These are phyloP conservation scores for Puya raimondii DNA, from an alignment of 176 grass and related monocot genomes.

Conservation along the genomic window DNA sequence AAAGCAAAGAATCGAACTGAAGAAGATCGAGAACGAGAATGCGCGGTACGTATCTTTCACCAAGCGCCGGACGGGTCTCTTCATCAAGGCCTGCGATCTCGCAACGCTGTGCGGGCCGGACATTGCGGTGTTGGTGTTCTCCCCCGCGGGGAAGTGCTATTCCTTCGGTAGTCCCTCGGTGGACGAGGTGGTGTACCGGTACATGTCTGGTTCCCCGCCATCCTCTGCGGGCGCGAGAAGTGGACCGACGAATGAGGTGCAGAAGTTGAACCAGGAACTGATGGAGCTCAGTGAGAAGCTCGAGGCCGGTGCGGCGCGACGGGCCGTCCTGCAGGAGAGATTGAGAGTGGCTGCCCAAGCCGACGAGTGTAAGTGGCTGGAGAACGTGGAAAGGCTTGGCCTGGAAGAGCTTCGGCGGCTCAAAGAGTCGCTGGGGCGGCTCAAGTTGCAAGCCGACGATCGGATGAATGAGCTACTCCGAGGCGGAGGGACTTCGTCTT, in stretches of 20 bases:
- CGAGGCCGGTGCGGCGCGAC: not conserved
- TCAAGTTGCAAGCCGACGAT: not conserved
- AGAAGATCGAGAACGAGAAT: not conserved
- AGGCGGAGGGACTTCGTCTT: not conserved
- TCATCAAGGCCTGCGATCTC: not conserved
- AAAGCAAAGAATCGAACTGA: slow-evolving; percentile 1
- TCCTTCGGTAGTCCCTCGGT: not conserved
- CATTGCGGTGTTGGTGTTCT: not conserved
- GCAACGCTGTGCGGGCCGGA: not conserved
- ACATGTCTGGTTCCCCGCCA: not conserved
- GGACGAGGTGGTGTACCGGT: not conserved
- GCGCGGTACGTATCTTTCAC: not conserved
- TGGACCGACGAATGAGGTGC: not conserved
- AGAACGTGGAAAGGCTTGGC: not conserved
- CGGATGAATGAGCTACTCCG: not conserved
- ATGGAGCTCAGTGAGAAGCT: not conserved
- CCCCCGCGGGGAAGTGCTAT: not conserved
- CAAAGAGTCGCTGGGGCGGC: not conserved
- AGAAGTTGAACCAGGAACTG: not conserved
- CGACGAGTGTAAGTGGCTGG: not conserved
- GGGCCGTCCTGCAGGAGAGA: not conserved
- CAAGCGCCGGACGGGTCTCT: not conserved
- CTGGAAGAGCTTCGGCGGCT: not conserved
- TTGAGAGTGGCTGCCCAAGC: not conserved
- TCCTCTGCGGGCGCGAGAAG: not conserved